phyloP scores from a whole-genome alignment of 2,329 filamentous ascomycete species.

The Simplicillium sp. region DNA sequence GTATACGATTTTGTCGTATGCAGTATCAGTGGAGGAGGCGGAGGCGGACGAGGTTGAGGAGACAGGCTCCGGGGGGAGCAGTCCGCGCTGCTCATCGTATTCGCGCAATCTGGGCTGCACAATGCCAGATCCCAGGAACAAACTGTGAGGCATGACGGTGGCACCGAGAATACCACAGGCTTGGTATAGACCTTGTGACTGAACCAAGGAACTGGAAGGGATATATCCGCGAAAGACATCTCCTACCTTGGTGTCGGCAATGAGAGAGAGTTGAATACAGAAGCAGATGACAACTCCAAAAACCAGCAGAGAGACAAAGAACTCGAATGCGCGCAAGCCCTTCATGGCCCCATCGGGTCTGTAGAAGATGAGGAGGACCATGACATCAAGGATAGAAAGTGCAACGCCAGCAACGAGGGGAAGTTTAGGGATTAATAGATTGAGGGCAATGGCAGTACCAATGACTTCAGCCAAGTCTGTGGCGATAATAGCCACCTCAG shows the following conservation, averaged over 20 bases:
- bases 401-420: conserved; percentile 61
- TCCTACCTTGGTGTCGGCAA: conserved; percentile 42
- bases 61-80: conserved; percentile 28
- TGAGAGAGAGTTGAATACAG: conserved; percentile 57
- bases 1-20: conserved; percentile 48
- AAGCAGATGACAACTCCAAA: conserved; percentile 56
- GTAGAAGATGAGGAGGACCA: conserved; percentile 60
- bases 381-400: conserved; percentile 58
- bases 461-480: conserved; percentile 67
- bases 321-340: conserved; percentile 53
- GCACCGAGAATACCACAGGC: conserved; percentile 70
- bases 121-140: conserved; percentile 61
- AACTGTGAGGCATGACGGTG: conserved; percentile 62
- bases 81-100: conserved; percentile 50
- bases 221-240: conserved; percentile 58
- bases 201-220: conserved; percentile 47
- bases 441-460: conserved; percentile 60
- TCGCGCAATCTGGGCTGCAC: conserved; percentile 57
- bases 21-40: conserved; percentile 17
- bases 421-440: conserved; percentile 52
- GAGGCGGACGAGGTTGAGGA: conserved; percentile 16
- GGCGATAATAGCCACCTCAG: conserved; percentile 60
- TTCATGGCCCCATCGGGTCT: conserved; percentile 48
- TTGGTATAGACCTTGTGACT: conserved; percentile 41
- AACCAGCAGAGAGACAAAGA: conserved; percentile 53